Evolutionary conservation across 495 filamentous ascomycete species (phyloP).

Genomic region (Cercophora newfieldiana): DNA sequence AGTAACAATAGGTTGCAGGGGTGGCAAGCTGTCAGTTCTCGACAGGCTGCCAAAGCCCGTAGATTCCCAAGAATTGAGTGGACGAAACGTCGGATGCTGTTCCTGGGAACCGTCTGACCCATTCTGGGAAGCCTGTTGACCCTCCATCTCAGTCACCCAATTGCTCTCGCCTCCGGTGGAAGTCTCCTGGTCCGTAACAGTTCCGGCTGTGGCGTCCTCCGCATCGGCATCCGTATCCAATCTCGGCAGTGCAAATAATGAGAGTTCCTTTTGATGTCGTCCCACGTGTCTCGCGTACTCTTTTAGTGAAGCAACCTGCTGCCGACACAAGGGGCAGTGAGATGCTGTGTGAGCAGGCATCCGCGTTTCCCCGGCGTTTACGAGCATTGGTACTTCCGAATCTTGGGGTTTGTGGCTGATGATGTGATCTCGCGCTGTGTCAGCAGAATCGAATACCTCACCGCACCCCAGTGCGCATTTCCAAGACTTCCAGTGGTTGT

Average conservation of each 20-base stretch:
- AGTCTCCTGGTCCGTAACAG: background rate
- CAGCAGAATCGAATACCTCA: background rate
- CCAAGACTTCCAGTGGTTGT: slow-evolving; percentile 17
- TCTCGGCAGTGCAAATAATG: background rate
- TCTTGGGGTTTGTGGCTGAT: background rate
- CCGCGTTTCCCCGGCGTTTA: background rate
- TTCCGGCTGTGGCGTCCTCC: too few relatives aligned
- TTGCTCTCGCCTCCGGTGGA: background rate
- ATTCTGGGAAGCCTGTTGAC: too few relatives aligned
- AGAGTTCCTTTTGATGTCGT: background rate
- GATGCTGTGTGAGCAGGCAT: background rate
- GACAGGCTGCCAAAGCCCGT: too few relatives aligned
- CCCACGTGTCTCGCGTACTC: background rate
- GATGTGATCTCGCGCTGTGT: background rate
- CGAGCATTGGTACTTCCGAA: background rate
- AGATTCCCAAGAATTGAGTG: too few relatives aligned
- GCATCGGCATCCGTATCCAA: background rate
- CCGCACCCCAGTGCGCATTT: background rate
- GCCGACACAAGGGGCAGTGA: slow-evolving; percentile 7
- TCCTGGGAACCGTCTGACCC: too few relatives aligned
- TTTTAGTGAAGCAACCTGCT: background rate
- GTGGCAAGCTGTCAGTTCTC: background rate
- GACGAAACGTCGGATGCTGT: too few relatives aligned
- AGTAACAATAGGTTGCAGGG: background rate
- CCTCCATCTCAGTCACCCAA: too few relatives aligned